Evolutionary conservation across 768 basidiomycete species (phyloP).

Genomic region (Paxillus involutus): DNA sequence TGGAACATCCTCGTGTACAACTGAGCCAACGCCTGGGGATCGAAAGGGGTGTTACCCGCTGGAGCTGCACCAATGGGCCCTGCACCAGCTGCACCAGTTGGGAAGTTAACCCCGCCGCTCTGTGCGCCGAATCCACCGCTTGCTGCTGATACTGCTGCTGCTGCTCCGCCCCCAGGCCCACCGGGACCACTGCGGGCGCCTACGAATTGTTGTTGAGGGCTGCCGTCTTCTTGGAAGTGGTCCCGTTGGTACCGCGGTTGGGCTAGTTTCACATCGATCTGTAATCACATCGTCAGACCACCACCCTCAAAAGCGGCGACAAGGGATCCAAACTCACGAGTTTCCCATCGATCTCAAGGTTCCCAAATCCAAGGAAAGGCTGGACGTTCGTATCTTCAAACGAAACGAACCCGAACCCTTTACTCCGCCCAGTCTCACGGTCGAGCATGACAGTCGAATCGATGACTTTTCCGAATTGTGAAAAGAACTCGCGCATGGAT

Average conservation of each 20-base stretch:
- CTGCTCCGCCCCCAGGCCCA: slow-evolving; percentile 4
- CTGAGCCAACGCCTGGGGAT: slow-evolving; percentile 88
- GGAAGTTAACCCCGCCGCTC: slow-evolving; percentile 36
- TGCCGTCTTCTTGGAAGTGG: slow-evolving; percentile 50
- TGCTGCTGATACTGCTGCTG: slow-evolving; percentile 14
- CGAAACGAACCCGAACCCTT: slow-evolving; percentile 97
- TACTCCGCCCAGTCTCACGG: slow-evolving; percentile 90
- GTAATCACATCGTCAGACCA: neutral
- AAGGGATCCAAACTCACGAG: slow-evolving; percentile 54
- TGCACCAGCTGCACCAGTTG: slow-evolving; percentile 20
- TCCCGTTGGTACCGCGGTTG: slow-evolving; percentile 87
- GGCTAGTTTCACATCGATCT: slow-evolving; percentile 98
- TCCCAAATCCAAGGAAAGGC: slow-evolving; percentile 83
- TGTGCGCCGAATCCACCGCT: slow-evolving; percentile 32
- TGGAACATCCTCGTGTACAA: slow-evolving; percentile 97
- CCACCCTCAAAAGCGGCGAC: neutral
- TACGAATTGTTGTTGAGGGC: slow-evolving; percentile 20
- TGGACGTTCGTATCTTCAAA: slow-evolving; percentile 92
- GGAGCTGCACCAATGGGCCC: slow-evolving; percentile 29
- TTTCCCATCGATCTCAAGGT: slow-evolving; percentile 93
- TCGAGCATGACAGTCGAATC: slow-evolving; percentile 99
- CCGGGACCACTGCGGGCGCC: slow-evolving; percentile 8
- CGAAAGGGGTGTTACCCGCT: slow-evolving; percentile 67
- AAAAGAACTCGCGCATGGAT: slow-evolving; percentile 90
- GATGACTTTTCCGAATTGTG: slow-evolving; percentile 92